Conservation (phyloP, 2,329 filamentous ascomycete genomes). For the Dissoconium aciculare region DNA sequence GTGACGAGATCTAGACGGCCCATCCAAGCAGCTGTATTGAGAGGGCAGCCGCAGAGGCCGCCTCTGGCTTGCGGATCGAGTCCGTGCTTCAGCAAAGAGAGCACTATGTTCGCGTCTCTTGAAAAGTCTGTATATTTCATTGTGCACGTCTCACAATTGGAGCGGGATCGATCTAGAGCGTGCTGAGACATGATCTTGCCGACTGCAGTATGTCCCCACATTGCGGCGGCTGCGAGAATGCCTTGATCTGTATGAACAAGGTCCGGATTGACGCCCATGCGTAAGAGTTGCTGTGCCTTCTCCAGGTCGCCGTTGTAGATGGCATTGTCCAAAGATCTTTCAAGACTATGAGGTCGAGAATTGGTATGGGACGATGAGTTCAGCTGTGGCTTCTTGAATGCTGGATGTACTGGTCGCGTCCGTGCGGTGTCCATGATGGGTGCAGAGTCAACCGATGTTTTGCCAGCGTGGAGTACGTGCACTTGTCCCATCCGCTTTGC, state of each 20-base stretch:
- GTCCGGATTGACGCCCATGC: conserved; percentile 7
- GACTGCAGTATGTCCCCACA: conserved; percentile 10
- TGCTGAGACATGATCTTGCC: conserved; percentile 9
- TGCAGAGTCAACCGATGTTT: too few relatives aligned
- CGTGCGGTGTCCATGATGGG: conserved; percentile 3
- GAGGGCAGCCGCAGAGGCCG: conserved; percentile 12
- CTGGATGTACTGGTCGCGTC: conserved; percentile 1
- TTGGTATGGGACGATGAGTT: conserved; percentile 4
- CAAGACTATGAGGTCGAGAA: conserved; percentile 2
- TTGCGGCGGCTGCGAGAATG: conserved; percentile 8
- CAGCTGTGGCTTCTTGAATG: conserved; percentile 3
- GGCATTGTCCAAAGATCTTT: conserved; percentile 10
- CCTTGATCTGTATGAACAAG: conserved; percentile 7
- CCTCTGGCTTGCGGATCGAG: conserved; percentile 13
- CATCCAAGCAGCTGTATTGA: conserved; percentile 15
- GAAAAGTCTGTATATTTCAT: conserved; percentile 8
- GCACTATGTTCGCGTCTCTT: conserved; percentile 11
- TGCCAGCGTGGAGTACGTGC: too few relatives aligned
- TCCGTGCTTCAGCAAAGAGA: conserved; percentile 16
- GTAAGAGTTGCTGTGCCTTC: conserved; percentile 10
- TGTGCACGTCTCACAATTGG: conserved; percentile 9
- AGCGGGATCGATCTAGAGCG: conserved; percentile 9
- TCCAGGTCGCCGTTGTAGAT: conserved; percentile 9
- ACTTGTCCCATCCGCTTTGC: conserved; percentile 5
- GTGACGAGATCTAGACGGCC: conserved; percentile 13